Evolutionary conservation across 1,284 basidiomycete species (phyloP).

Genomic region (Cryptococcus sp.): DNA sequence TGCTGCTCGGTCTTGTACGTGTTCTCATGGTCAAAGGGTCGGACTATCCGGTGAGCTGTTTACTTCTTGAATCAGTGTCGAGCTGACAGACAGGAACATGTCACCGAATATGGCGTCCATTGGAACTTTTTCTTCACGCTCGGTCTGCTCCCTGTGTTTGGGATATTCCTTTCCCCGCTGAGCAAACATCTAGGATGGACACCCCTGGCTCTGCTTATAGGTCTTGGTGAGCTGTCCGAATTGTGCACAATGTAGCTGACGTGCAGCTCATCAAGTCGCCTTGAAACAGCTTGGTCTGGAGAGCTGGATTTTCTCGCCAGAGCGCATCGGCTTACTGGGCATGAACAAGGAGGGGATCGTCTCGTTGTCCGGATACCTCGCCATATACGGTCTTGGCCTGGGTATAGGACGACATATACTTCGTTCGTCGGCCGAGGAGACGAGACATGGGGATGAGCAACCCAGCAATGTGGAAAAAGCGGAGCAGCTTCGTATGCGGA

Average conservation of each 20-base stretch:
- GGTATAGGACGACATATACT: conserved; percentile 75
- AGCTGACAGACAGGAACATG: conserved; percentile 68
- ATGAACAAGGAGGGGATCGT: conserved; percentile 90
- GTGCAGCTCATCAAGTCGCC: conserved; percentile 56
- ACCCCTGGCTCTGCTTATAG: conserved; percentile 60
- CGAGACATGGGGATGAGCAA: no score
- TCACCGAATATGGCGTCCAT: conserved; percentile 91
- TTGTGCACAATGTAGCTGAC: background rate
- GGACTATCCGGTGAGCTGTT: conserved; percentile 78
- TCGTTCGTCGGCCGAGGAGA: conserved; percentile 52
- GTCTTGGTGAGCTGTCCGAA: conserved; percentile 52
- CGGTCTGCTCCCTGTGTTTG: conserved; percentile 69
- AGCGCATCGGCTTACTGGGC: conserved; percentile 76
- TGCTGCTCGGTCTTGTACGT: conserved; percentile 68
- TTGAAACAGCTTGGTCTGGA: conserved; percentile 58
- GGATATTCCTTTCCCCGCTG: conserved; percentile 64
- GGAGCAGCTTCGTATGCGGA: conserved; percentile 16
- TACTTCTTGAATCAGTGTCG: background rate
- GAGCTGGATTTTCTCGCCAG: conserved; percentile 59
- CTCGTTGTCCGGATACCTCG: conserved; percentile 78
- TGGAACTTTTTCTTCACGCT: conserved; percentile 99
- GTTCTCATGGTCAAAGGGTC: conserved; percentile 85
- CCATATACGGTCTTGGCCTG: conserved; percentile 81
- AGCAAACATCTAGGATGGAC: conserved; percentile 58
- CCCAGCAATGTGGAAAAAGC: background rate